Conservation (phyloP, 73 alveolate species). For the Paramecium tetraurelia region DNA sequence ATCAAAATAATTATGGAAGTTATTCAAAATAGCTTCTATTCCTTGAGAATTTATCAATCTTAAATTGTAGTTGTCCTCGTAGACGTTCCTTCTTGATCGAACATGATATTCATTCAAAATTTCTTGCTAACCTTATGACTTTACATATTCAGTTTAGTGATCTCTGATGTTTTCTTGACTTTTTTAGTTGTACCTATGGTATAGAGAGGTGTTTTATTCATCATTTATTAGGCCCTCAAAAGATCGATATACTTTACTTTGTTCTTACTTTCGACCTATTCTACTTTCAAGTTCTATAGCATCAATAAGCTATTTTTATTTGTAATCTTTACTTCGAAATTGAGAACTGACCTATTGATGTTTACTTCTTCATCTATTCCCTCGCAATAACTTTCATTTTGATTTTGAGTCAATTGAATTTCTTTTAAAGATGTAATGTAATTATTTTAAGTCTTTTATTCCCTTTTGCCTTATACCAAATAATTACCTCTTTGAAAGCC, state of each 20-base stretch:
- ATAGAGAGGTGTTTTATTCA: background rate
- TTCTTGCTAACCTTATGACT: background rate
- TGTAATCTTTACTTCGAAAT: background rate
- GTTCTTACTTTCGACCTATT: background rate
- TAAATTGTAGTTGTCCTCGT: background rate
- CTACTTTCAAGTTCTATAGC: background rate
- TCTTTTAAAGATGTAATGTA: background rate
- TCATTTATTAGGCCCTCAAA: background rate
- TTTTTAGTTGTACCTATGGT: background rate
- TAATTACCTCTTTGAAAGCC: background rate
- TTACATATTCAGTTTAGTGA: background rate
- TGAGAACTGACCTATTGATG: background rate
- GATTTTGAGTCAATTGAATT: background rate
- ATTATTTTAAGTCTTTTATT: background rate
- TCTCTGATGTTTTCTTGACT: background rate
- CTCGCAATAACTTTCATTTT: background rate
- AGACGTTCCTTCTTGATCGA: background rate
- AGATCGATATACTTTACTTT: background rate
- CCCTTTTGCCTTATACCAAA: background rate
- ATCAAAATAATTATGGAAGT: background rate
- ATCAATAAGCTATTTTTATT: background rate
- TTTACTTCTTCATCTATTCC: background rate
- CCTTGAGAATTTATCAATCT: background rate
- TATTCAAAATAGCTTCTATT: background rate
- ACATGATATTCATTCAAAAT: background rate